Percentiles rank a stretch among this genome's conserved stretches.
Conservation (phyloP, 192 early-diverging fungal species). For the Mortierella alpina region DNA sequence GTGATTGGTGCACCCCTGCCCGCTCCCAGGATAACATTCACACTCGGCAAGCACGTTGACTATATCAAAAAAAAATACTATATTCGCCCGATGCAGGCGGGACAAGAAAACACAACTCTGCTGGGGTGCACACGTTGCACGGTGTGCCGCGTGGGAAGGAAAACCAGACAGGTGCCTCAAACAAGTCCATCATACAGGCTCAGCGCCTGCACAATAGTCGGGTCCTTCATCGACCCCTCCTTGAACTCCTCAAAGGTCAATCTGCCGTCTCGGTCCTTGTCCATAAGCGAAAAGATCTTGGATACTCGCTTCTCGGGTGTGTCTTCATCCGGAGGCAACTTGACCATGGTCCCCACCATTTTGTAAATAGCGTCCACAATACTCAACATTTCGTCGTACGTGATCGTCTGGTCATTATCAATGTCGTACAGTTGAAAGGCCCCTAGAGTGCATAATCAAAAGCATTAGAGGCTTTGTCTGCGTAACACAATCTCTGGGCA, state of each 20-base stretch:
- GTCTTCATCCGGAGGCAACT: conserved; percentile 90
- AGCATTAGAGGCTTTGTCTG: neutral
- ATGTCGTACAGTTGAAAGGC: conserved; percentile 93
- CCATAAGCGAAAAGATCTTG: conserved; percentile 93
- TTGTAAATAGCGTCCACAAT: conserved; percentile 97
- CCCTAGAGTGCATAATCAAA: conserved; percentile 55
- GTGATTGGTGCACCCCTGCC: too few species aligned
- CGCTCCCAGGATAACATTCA: too few species aligned
- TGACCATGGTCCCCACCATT: conserved; percentile 93
- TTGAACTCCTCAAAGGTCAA: conserved; percentile 89
- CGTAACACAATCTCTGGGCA: neutral
- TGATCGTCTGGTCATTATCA: conserved; percentile 88
- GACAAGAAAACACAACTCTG: neutral
- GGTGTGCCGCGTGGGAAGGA: too few species aligned
- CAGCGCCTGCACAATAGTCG: conserved; percentile 87
- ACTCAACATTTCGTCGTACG: conserved; percentile 87
- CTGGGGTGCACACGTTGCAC: neutral
- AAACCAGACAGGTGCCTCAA: conserved; percentile 44
- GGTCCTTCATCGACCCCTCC: conserved; percentile 89
- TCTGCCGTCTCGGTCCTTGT: conserved; percentile 84
- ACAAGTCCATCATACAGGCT: conserved; percentile 89
- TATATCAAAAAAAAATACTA: too few species aligned
- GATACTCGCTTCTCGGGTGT: conserved; percentile 91
- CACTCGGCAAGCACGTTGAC: too few species aligned
- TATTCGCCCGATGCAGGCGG: too few species aligned